Base-by-base conservation (phyloP, 192 early-diverging fungal species). In the Chytriomyces hyalinus region DNA sequence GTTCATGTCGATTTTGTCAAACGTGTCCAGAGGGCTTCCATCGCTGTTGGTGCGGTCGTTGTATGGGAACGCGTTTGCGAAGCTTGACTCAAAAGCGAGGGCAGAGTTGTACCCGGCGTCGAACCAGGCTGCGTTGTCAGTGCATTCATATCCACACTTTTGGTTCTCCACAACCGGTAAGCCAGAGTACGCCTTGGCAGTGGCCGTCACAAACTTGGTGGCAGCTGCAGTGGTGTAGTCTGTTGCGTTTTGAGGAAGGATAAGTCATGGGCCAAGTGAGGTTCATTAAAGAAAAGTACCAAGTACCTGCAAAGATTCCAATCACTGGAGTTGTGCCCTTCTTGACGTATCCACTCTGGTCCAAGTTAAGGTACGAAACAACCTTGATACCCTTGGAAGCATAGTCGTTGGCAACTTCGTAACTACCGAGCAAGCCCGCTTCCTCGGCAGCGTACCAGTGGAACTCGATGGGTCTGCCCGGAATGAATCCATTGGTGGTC, bases 391-490 rank as follows among this genome's bases (percentile, higher is more conserved):
- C 75, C 24, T 47, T 62, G 5, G 51, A 61, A 6, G 80, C 80
- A 71, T 80, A 80, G 45, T 36, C 47, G 20, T 63, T 65, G 11
- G 80, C 74, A 68, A 80, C 51, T 44, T 76, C 92, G 81, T 93
- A 90, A 43, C 90, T 92, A 26, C 95, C 94, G 68, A 93, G 83
- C 6, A 96, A 83, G 51, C 93, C 95, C 61, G 84, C 92, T 83
- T 95, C 94, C 84, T 96, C 93, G 72, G 87, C 95, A 61, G 94
- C 92, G 78, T 96, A 95, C 92, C 92, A 96, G 83, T 96, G 94
- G 87, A 96, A 95, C 77, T 96, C 94, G 24, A 96, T 93, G 49
- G 94, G 86, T 64, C 88, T 73, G 13, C 85, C 67, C 17, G 94
- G 94, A 28, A 78, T 80, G 79, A 93, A 93, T 0, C 86, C 57